Evolutionary conservation across 352 stramenopile species (phyloP), one percentile per base, ranked within the genome.

Genomic region (Peronospora farinosa): DNA sequence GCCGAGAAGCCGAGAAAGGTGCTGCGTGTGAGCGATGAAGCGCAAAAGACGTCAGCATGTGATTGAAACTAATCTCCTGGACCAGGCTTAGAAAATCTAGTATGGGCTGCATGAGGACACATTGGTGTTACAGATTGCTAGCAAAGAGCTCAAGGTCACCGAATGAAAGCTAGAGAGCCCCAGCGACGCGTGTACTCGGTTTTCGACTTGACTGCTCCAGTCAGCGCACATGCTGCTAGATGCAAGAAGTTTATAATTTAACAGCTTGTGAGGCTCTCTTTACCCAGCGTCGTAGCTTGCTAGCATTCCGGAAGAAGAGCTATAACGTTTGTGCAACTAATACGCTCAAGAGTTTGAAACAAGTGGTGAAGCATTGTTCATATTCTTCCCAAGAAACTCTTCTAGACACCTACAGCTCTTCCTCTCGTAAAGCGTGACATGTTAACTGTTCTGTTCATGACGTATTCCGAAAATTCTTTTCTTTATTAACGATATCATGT

Each of bases 161-260:
- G 33, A 43, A 41, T 60, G 59, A 43, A 67, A 63, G 59, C 63
- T 44, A 56, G 37, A 51, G 43, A 37, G 40, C 46, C 52, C 16
- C 10, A 23, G 11, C 28, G n/a, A 32, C 16, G 38, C 17, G 17
- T 32, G 36, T 13, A 47, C 5, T 40, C 27, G 21, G 30, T 39
- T 21, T 16, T 35, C 19, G 45, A 49, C 30, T 40, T 36, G 52
- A 48, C 44, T 28, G 40, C 13, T 42, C 25, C n/a, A 47, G 51
- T 9, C 6, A 35, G 5, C 13, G 48, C 10, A 28, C 10, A 21
- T 31, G 32, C 32, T 51, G 40, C 40, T 56, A 15, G 19, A 41
- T 16, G 16, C 13, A 33, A 61, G 32, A 47, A 60, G 27, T 60
- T 55, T 27, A 49, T 65, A 56, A 65, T 60, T 65, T 65, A 65